phyloP scores from a whole-genome alignment of 106 monocot species.

The Phalaenopsis aphrodite region DNA sequence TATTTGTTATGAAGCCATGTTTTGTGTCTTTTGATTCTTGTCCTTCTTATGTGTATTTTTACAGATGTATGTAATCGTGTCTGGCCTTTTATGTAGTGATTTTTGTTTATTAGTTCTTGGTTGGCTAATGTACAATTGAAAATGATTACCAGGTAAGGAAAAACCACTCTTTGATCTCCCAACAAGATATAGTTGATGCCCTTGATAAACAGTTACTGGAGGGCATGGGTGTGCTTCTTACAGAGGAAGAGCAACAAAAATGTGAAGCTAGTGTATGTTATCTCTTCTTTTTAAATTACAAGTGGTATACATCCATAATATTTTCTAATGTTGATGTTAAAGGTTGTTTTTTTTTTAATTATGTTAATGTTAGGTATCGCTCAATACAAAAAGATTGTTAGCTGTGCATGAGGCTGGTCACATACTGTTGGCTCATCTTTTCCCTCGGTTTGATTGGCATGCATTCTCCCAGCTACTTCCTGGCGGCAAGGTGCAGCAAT shows the following conservation, averaged over 20 bases:
- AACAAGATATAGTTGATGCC: slow-evolving; percentile 76
- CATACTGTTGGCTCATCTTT: slow-evolving; percentile 75
- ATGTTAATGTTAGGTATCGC: slow-evolving; percentile 44
- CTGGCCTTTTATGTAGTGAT: not conserved
- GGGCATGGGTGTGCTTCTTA: slow-evolving; percentile 88
- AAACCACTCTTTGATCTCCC: slow-evolving; percentile 58
- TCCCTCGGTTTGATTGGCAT: slow-evolving; percentile 88
- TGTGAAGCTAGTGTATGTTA: slow-evolving; percentile 63
- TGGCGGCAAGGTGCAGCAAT: slow-evolving; percentile 66
- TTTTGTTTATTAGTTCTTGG: not conserved
- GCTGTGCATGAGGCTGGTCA: slow-evolving; percentile 95
- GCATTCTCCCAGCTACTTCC: slow-evolving; percentile 95
- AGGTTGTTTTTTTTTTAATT: not conserved
- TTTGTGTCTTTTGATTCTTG: not conserved
- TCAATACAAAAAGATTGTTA: slow-evolving; percentile 57
- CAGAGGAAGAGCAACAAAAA: slow-evolving; percentile 90
- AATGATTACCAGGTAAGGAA: slow-evolving; percentile 55
- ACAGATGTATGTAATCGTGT: not conserved
- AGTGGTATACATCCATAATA: not conserved
- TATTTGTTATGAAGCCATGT: not conserved
- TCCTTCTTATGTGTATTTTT: not conserved
- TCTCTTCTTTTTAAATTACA: not conserved
- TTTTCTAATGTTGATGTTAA: not conserved
- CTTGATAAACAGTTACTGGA: slow-evolving; percentile 84
- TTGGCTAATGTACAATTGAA: not conserved